Base-by-base conservation (phyloP, 2,329 filamentous ascomycete genomes). In the Nemania bipapillata region DNA sequence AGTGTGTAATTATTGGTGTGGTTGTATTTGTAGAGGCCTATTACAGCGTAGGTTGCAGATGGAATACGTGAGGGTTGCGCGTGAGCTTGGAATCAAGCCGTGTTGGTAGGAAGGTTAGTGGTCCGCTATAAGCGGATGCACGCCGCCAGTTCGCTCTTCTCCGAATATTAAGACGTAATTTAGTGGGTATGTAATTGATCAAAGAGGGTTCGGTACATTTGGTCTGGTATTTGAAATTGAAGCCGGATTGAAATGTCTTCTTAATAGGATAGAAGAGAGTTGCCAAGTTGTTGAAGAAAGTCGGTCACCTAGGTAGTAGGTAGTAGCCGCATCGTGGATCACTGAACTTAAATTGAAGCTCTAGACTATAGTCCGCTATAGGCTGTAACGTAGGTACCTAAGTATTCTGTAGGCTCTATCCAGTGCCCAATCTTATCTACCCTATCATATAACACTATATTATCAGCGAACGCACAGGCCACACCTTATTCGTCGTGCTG, bases 391-490 rank as follows among this genome's bases (percentile, higher is more conserved):
- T 20, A 50, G 47, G 47, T 50, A 50, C 24, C 47, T 28, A 47
- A 4, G 8, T 12, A 26, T 22, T 26, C n/a, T 5, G 4, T 50
- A 50, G n/a, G n/a, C n/a, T n/a, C n/a, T n/a, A n/a, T n/a, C n/a
- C n/a, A n/a, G n/a, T n/a, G n/a, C 47, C 20, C 20, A 50, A 26
- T 24, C 5, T 26, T 22, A 45, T 22, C 17, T 40, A 20, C 3
- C 53, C 45, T 50, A 50, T 50, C 47, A 50, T 50, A 45, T 17
- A 45, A n/a, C 47, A 28, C 8, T 40, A 3, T 32, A 40, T 68
- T 70, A 70, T 65, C 65, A 26, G 30, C 24, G 4, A 15, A 7
- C 1, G 52, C 57, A 66, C 42, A 47, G 50, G 40, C 57, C 40
- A 63, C 6, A 17, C 12, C 54, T 12, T 22, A 59, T 50, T 24